Percentiles rank a stretch among this genome's conserved stretches.
These are phyloP conservation scores for Capronia americana DNA, from an alignment of 2,329 filamentous ascomycete species.

Conservation along the genomic window DNA sequence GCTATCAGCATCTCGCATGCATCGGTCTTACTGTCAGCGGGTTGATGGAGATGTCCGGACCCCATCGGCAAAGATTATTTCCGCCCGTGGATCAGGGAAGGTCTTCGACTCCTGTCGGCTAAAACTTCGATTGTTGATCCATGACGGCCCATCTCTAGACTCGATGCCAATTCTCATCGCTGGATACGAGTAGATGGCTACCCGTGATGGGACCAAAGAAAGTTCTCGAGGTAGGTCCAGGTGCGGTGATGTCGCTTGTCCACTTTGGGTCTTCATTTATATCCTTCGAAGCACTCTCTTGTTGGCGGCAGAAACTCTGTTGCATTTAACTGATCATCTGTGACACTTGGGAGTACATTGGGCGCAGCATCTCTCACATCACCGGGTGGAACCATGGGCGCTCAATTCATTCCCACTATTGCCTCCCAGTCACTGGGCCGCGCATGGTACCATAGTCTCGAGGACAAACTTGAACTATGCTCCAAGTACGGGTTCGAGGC, in stretches of 20 bases:
- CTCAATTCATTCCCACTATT: conserved; percentile 62
- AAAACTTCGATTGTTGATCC: neutral
- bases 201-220: neutral
- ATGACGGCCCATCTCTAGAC: neutral
- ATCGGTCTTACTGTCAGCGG: neutral
- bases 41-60: neutral
- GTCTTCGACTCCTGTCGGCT: neutral
- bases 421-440: conserved; percentile 79
- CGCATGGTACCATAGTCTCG: conserved; percentile 71
- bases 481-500: conserved; percentile 68
- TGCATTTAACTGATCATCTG: neutral
- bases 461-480: conserved; percentile 72
- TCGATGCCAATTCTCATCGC: neutral
- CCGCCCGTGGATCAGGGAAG: neutral
- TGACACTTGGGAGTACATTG: neutral
- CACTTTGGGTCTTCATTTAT: neutral
- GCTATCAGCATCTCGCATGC: neutral
- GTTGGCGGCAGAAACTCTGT: neutral
- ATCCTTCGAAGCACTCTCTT: neutral
- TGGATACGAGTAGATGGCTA: neutral
- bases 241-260: neutral
- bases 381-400: conserved; percentile 22
- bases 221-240: neutral
- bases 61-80: neutral
- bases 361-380: neutral